Percentiles rank a stretch among this genome's conserved stretches.
These are phyloP conservation scores for Phellopilus nigrolimitatus DNA, from an alignment of 1,284 basidiomycete species.

Conservation along the genomic window DNA sequence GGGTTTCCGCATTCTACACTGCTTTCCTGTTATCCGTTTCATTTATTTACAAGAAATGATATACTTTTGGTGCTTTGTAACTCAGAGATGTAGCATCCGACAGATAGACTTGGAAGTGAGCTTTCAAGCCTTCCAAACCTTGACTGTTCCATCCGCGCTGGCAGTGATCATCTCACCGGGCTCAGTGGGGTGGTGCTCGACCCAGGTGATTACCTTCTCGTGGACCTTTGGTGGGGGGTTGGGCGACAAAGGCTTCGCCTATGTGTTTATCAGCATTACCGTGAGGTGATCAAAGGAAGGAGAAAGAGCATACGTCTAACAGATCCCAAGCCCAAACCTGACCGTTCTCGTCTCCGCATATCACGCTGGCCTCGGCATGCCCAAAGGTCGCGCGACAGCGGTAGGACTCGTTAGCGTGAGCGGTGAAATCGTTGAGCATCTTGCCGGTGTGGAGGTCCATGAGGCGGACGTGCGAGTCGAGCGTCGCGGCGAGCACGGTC, in stretches of 20 bases:
- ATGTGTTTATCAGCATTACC: slow-evolving; percentile 2
- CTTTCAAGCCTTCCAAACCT: slow-evolving; percentile 63
- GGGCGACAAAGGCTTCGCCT: slow-evolving; percentile 64
- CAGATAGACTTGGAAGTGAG: not conserved
- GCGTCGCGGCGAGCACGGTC: slow-evolving; percentile 76
- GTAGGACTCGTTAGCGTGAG: slow-evolving; percentile 72
- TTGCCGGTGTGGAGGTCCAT: slow-evolving; percentile 84
- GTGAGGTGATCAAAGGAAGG: not conserved
- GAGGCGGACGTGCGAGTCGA: slow-evolving; percentile 81
- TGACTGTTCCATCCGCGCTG: slow-evolving; percentile 81
- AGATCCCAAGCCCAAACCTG: slow-evolving; percentile 90
- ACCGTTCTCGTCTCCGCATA: slow-evolving; percentile 90
- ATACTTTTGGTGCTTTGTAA: slow-evolving; percentile 4
- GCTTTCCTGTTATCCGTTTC: not conserved
- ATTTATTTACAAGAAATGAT: slow-evolving; percentile 10
- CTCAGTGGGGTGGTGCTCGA: slow-evolving; percentile 82
- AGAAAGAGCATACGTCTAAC: slow-evolving; percentile 59
- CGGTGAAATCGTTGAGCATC: slow-evolving; percentile 80
- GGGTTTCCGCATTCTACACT: not conserved
- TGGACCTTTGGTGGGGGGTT: slow-evolving; percentile 73
- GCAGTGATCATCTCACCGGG: slow-evolving; percentile 81
- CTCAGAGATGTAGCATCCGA: not conserved
- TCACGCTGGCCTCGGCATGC: slow-evolving; percentile 73
- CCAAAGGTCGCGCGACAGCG: slow-evolving; percentile 82
- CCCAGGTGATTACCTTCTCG: slow-evolving; percentile 84